Base-by-base conservation (phyloP, 1,139 yeast species). In the Yamadazyma atmosphaerica region DNA sequence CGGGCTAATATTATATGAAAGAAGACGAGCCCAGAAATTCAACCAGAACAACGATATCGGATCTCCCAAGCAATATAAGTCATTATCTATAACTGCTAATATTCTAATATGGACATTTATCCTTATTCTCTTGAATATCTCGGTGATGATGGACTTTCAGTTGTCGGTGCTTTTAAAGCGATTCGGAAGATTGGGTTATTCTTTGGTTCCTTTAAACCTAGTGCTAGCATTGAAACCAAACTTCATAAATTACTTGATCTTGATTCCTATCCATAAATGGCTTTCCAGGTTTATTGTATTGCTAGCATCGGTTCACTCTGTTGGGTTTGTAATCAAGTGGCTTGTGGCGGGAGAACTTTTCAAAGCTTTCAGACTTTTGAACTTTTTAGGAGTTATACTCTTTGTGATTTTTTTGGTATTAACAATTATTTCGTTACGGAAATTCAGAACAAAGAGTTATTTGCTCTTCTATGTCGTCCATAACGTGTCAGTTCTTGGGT, bases 251-350 rank as follows among this genome's bases (percentile, higher is more conserved):
- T 87, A 86, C 50, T 59, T 86, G 41, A 68, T 75, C 30, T 58
- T 81, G 11, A 51, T 87, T 5, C 68, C 67, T 10, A 53, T 86
- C 11, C 97, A 89, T 60, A 87, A 86, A 56, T 87, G 96, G 96
- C 58, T 85, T 0, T 82, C 94, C 1, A 65, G 97, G 45, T 44
- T 83, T 2, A 75, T 84, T 4, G 68, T 85, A 0, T 47, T 72
- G 0, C 61, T 78, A 30, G 77, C 79, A 0, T 34, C 72, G 0
- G 34, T 77, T 9, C 98, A 89, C 53, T 72, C 84, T 0, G 42
- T 70, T 22, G 81, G 80, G n/a, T 86, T 67, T 60, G 40, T 73
- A 3, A 54, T 58, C 18, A 65, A 65, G 45, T 83, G 84, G 81
- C 48, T 55, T 19, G 34, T 46, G n/a, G 61, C 55, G 11, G 67